Conservation (phyloP, 495 filamentous ascomycete species). For the Lepraria neglecta region DNA sequence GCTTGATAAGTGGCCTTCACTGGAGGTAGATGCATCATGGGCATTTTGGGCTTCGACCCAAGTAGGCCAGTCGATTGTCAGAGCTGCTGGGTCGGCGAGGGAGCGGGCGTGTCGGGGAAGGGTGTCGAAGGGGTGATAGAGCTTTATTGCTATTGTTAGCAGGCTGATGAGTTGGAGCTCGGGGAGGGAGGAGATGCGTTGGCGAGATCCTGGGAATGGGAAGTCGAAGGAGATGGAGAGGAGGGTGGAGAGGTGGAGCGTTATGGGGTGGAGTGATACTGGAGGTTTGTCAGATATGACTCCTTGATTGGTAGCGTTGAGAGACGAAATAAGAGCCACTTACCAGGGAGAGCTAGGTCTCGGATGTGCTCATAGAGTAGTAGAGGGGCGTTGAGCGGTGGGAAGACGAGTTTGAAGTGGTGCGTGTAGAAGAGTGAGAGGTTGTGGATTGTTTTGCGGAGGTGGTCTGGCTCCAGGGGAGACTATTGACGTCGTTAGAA, state of each 20-base stretch:
- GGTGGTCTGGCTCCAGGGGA: slow-evolving; percentile 43
- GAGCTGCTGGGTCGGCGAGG: slow-evolving; percentile 51
- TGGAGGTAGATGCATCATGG: slow-evolving; percentile 32
- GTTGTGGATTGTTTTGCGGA: slow-evolving; percentile 59
- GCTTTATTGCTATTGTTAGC: slow-evolving; percentile 71
- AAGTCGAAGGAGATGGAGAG: slow-evolving; percentile 54
- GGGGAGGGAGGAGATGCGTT: slow-evolving; percentile 47
- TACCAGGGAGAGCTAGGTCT: slow-evolving; percentile 72
- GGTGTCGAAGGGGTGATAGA: slow-evolving; percentile 63
- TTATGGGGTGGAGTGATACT: slow-evolving; percentile 64
- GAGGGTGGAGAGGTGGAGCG: slow-evolving; percentile 51
- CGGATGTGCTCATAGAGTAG: slow-evolving; percentile 64
- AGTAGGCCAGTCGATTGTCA: slow-evolving; percentile 61
- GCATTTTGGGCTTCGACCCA: slow-evolving; percentile 57
- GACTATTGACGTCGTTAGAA: slow-evolving; percentile 13
- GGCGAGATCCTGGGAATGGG: slow-evolving; percentile 34
- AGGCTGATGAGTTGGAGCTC: slow-evolving; percentile 66
- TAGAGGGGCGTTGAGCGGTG: slow-evolving; percentile 60
- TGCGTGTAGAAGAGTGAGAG: slow-evolving; percentile 55
- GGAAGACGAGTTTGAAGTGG: slow-evolving; percentile 65
- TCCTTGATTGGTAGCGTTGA: not conserved
- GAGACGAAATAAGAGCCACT: slow-evolving; percentile 19
- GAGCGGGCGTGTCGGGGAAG: slow-evolving; percentile 47
- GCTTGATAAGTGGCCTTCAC: slow-evolving; percentile 32
- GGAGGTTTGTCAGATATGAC: slow-evolving; percentile 23